Conservation (phyloP, 2,329 filamentous ascomycete genomes). For the Macrophomina pseudophaseolina region DNA sequence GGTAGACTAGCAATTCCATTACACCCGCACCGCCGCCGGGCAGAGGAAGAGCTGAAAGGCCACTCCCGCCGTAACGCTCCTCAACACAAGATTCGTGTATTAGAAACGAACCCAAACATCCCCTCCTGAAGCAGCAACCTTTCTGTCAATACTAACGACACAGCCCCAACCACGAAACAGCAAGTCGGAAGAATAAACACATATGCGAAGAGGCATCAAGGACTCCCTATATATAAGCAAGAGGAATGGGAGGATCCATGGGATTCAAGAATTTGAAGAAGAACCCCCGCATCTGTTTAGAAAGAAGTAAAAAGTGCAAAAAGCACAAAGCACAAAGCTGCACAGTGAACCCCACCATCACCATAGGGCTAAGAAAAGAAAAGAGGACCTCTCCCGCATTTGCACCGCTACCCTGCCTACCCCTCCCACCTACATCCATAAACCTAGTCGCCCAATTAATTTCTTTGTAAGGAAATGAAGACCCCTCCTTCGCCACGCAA, state of each 20-base stretch:
- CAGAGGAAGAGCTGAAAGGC: no score
- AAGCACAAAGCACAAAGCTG: not conserved
- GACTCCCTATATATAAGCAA: conserved; percentile 1
- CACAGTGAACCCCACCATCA: conserved; percentile 3
- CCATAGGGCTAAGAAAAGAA: not conserved
- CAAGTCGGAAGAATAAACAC: not conserved
- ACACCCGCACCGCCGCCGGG: no score
- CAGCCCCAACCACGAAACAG: not conserved
- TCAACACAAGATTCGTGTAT: no score
- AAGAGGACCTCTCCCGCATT: conserved; percentile 12
- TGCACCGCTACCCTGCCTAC: not conserved
- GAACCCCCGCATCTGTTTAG: conserved; percentile 11
- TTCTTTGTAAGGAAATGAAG: conserved; percentile 18
- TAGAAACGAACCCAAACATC: not conserved
- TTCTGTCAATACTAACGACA: not conserved
- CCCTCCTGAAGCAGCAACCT: not conserved
- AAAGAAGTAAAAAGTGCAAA: conserved; percentile 10
- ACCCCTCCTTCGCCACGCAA: conserved; percentile 25
- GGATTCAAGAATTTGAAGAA: not conserved
- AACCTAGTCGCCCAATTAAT: conserved; percentile 7
- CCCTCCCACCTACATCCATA: conserved; percentile 1
- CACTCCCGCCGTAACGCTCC: no score
- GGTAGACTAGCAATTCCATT: no score
- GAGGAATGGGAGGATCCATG: conserved; percentile 1
- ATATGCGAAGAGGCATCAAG: not conserved